These are phyloP conservation scores for Daldinia sp. DNA, from an alignment of 2,329 filamentous ascomycete species.

Conservation along the genomic window DNA sequence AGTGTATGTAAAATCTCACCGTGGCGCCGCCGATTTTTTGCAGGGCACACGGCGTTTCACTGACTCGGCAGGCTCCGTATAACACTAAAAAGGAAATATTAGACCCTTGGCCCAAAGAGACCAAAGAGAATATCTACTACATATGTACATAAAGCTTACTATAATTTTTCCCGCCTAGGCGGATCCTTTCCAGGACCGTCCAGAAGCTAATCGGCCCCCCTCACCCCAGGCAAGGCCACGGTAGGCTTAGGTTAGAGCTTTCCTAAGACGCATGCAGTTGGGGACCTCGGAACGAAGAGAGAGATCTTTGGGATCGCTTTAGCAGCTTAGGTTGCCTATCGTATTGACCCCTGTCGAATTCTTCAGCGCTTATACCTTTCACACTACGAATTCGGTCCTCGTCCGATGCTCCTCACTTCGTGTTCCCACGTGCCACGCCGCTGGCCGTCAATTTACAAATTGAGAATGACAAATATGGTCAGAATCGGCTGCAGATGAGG, in stretches of 20 bases:
- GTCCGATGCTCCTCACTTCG: constrained; percentile 30
- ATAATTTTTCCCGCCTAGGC: constrained; percentile 24
- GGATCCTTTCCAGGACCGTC: constrained; percentile 31
- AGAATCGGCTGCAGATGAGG: constrained; percentile 13
- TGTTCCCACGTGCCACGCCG: constrained; percentile 28
- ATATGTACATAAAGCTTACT: too few species aligned
- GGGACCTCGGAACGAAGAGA: constrained; percentile 14
- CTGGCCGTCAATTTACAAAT: constrained; percentile 21
- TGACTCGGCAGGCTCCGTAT: constrained; percentile 18
- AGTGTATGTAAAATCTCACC: not conserved
- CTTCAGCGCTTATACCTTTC: constrained; percentile 17
- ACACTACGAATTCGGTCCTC: constrained; percentile 24
- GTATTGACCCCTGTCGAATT: constrained; percentile 24
- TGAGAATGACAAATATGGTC: constrained; percentile 17
- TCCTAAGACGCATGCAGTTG: constrained; percentile 28
- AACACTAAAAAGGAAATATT: constrained; percentile 8
- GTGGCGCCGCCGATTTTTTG: constrained; percentile 3
- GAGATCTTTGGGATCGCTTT: constrained; percentile 33
- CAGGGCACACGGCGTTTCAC: constrained; percentile 11
- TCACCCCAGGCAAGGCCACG: too few species aligned
- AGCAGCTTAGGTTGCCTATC: too few species aligned
- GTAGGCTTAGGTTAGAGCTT: constrained; percentile 26
- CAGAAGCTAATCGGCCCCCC: constrained; percentile 28
- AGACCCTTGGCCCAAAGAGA: not conserved
- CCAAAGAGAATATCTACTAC: too few species aligned